A percentile compares a stretch with the other conserved stretches of the same genome.
Conservation (phyloP, 1,284 basidiomycete genomes). For the Termitomyces sp. region DNA sequence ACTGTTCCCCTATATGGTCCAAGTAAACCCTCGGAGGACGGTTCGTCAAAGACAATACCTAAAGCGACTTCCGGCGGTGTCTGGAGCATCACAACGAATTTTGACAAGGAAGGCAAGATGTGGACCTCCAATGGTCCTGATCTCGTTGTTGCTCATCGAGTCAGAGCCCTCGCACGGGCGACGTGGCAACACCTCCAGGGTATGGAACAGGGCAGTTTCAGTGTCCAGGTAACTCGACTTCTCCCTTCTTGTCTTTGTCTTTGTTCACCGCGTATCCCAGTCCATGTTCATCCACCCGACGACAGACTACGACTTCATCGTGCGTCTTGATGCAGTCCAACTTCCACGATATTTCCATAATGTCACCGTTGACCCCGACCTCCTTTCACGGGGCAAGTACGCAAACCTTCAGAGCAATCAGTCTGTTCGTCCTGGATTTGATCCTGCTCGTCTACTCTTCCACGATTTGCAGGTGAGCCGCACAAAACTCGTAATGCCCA, state of each 20-base stretch:
- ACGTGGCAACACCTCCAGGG: slow-evolving; percentile 48
- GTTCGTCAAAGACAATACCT: slow-evolving; percentile 7
- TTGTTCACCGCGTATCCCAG: slow-evolving; percentile 31
- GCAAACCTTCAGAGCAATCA: slow-evolving; percentile 37
- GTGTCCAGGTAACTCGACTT: slow-evolving; percentile 44
- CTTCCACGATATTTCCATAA: slow-evolving; percentile 76
- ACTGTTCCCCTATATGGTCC: slow-evolving; percentile 55
- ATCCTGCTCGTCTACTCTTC: slow-evolving; percentile 71
- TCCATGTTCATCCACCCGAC: slow-evolving; percentile 81
- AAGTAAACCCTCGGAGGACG: slow-evolving; percentile 19
- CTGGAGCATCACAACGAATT: slow-evolving; percentile 82
- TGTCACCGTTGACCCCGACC: slow-evolving; percentile 40
- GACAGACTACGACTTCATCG: slow-evolving; percentile 81
- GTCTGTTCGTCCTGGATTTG: slow-evolving; percentile 64
- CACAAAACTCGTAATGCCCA: slow-evolving; percentile 17
- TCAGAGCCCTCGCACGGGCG: slow-evolving; percentile 69
- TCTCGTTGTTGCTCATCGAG: slow-evolving; percentile 63
- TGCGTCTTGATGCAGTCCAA: slow-evolving; percentile 64
- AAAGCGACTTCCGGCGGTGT: slow-evolving; percentile 40
- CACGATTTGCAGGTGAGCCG: slow-evolving; percentile 60
- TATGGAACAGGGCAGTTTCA: slow-evolving; percentile 40
- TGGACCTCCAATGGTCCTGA: slow-evolving; percentile 73
- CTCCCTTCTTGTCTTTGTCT: slow-evolving; percentile 3
- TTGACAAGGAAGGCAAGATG: slow-evolving; percentile 68
- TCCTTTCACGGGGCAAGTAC: slow-evolving; percentile 47